Base-by-base conservation (phyloP, 352 stramenopile genomes). In the Globisporangium megalacanthum region DNA sequence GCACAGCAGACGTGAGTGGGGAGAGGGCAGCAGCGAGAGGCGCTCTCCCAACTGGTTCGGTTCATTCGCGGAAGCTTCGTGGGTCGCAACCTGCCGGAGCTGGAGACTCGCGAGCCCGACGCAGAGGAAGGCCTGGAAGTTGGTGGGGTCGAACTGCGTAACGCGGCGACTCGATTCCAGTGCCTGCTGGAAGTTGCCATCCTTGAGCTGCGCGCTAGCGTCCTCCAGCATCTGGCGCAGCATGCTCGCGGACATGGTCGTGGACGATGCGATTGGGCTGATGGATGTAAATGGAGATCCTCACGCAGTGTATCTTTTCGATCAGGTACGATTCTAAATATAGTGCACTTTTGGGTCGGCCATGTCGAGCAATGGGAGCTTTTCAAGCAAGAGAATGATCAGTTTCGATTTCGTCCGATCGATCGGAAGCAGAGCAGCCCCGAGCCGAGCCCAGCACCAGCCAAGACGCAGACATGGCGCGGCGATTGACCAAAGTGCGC, bases 101-200 rank as follows among this genome's bases (percentile, higher is more conserved):
- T 90, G 71, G 64, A 88, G 86, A 54, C 69, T 86, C n/a, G 83
- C 74, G 57, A 92, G 65, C 19, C 86, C 86, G 45, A 92, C 72
- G 49, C 79, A 90, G 69, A 95, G 80, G 47, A 92, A 76, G 35
- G 82, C 86, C 58, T 91, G 79, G 48, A 92, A 94, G 65, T 87
- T 94, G 68, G 71, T 85, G 22, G 77, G 66, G 51, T 89, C 81
- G 35, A 94, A 81, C 68, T 94, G 82, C 50, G 80, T 72, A 46
- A 92, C 83, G 52, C 79, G 76, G 1, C 81, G 74, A n/a, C 69
- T 77, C 0, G 73, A 54, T 22, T 89, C 77, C 33, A 88, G 68
- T 39, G 86, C 86, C 49, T 89, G 68, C 20, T 92, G 70, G 68
- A 84, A 95, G 59, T 83, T 77, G 49, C 86, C 66, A 15, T 87